A percentile compares a stretch with the other conserved stretches of the same genome.
Evolutionary conservation across 2,329 filamentous ascomycete species (phyloP).

Genomic region (Verticillium longisporum): DNA sequence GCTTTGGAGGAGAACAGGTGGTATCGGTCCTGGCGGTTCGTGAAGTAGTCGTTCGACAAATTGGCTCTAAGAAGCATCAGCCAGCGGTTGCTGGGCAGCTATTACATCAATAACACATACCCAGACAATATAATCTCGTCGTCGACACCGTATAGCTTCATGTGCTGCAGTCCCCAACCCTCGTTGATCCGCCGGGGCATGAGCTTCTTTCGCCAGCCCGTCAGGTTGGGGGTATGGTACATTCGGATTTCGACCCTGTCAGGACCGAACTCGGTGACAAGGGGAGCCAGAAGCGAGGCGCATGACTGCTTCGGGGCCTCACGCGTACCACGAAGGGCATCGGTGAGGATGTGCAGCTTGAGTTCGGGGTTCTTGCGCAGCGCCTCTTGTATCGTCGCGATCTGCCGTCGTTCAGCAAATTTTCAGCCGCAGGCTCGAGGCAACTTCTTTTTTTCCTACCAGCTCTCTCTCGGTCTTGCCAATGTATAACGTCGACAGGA

Average conservation of each 20-base stretch:
- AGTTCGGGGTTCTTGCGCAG: conserved; percentile 68
- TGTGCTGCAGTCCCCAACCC: conserved; percentile 96
- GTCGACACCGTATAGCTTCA: conserved; percentile 96
- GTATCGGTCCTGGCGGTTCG: conserved; percentile 89
- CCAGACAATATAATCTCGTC: conserved; percentile 94
- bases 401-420: conserved; percentile 34
- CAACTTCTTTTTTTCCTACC: conserved; percentile 30
- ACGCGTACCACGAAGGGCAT: conserved; percentile 83
- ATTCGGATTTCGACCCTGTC: conserved; percentile 87
- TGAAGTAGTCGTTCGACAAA: conserved; percentile 89
- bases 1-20: conserved; percentile 78
- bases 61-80: conserved; percentile 55
- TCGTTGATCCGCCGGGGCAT: conserved; percentile 91
- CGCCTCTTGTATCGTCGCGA: conserved; percentile 69
- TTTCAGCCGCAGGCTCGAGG: neutral
- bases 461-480: conserved; percentile 89
- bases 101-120: conserved; percentile 31
- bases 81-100: neutral
- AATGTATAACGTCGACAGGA: conserved; percentile 94
- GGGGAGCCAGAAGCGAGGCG: conserved; percentile 76
- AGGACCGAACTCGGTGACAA: conserved; percentile 78
- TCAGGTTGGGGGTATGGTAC: conserved; percentile 97
- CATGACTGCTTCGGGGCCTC: conserved; percentile 82
- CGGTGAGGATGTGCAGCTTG: conserved; percentile 82
- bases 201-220: conserved; percentile 73